Evolutionary conservation across 371 early-diverging fungal species (phyloP), one percentile per base, ranked within the genome.

Genomic region (Mucor piriformis): DNA sequence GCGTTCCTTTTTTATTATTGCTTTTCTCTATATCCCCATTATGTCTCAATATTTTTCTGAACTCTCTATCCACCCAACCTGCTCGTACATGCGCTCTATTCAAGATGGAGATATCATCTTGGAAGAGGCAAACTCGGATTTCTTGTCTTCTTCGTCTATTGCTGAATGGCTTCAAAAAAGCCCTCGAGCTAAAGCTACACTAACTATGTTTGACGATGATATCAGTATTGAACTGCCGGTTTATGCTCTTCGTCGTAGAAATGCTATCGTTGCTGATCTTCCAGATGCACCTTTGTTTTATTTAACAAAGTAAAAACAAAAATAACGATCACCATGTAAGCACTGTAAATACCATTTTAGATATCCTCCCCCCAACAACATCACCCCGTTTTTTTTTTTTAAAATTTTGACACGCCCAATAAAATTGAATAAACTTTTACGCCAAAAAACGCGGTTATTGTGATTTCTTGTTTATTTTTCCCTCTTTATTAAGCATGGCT

Each of bases 221-320:
- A 63, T 63, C 38, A 67, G 57, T 34, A 69, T 74, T 42, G 70
- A 72, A 53, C 27, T 77, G 13, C 77, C 77, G 8, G 66, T 74
- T 12, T 77, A 77, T 50, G 59, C 74, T 40, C 63, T 77, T 42
- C 69, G 77, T 56, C 59, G 77, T 51, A 61, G 77, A 61, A 77
- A 77, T 54, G 77, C 77, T 46, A 70, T 77, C 24, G 77, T 77
- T 24, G 77, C 74, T 42, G 70, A 77, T 24, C 57, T 77, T 8
- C 74, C 77, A 32, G 77, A 77, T 27, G 72, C 77, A 40, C 77
- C 77, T 24, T 37, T 57, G 6, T 48, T 56, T 24, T 50, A 46
- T 23, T 2, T 18, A 16, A 20, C 20, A 42, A 42, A 42, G 42
- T 42, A 42, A 42, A 18, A 8, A 42, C n/a, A 42, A 42, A 15